Evolutionary conservation across 2,329 filamentous ascomycete genomes (phyloP), one percentile per base, ranked within the genome.

Genomic region (Westerdykella ornata): DNA sequence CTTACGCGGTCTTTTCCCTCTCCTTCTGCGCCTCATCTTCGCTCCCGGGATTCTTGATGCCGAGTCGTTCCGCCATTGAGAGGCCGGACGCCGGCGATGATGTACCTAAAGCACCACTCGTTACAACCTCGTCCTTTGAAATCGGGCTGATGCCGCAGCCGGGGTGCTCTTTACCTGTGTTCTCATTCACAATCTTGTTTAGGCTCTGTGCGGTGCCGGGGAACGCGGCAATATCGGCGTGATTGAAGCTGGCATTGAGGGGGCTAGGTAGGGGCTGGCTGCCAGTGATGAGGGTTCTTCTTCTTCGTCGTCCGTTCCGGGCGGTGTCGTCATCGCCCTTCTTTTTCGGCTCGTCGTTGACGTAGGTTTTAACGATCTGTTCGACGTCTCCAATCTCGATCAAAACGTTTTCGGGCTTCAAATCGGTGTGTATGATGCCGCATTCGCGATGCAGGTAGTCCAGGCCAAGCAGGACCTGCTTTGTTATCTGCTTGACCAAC

Each of bases 331-430:
- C 92, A 46, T 85, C 83, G 38, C 81, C 76, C 55, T 79, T 79
- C 54, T 78, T 72, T 48, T 68, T 66, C 15, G 72, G 41, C 37
- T 92, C 85, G 47, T 82, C 86, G 68, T 95, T 90, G 41, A 98
- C 90, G 49, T 94, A 90, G 46, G 86, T 88, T 69, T 95, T 90
- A 44, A 98, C 92, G 48, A 97, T 97, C 68, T 97, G 88, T 72
- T 98, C 92, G 37, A 98, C 92, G 57, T 98, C 92, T 52, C 92
- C 92, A 60, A 98, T 97, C 70, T 98, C 92, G 63, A 98, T 97
- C 51, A 98, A 75, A 22, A 98, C 92, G 62, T 98, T 98, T 66
- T 98, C 92, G 36, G 92, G 92, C 68, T 98, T 96, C 54, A 97
- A 72, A 63, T 96, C 90, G 46, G 92, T 97, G 68, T 98, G 92